phyloP scores from a whole-genome alignment of 331 rosid species.

The Rosa hybrid region DNA sequence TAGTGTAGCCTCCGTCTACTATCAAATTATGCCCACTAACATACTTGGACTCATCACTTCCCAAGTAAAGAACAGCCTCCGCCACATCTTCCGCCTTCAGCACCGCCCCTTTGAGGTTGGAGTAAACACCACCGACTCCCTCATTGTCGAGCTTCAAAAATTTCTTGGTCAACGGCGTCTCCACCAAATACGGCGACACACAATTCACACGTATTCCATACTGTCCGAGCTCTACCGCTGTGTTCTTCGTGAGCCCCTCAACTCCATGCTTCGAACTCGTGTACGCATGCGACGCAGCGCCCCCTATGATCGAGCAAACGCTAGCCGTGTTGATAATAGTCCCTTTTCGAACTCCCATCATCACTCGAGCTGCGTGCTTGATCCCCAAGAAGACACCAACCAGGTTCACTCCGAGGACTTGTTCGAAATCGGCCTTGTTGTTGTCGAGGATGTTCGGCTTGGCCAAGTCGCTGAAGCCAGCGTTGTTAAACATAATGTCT shows the following conservation, averaged over 20 bases:
- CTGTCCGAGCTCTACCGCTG: conserved; percentile 51
- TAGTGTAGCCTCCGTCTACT: conserved; percentile 30
- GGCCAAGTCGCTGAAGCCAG: background rate
- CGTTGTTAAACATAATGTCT: conserved; percentile 47
- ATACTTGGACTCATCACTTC: conserved; percentile 28
- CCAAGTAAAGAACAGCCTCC: conserved; percentile 35
- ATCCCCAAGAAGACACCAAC: conserved; percentile 47
- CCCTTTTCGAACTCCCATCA: conserved; percentile 32
- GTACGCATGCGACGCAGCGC: conserved; percentile 25
- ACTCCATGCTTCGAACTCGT: conserved; percentile 46
- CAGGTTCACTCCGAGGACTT: conserved; percentile 36
- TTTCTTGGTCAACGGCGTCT: conserved; percentile 19
- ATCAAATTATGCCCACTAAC: conserved; percentile 34
- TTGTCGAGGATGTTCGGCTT: conserved; percentile 30
- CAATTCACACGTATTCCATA: conserved; percentile 56
- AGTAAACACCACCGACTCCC: background rate
- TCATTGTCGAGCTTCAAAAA: conserved; percentile 27
- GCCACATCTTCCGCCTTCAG: conserved; percentile 26
- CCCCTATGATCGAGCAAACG: conserved; percentile 11
- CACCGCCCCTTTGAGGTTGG: background rate
- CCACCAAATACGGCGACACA: conserved; percentile 40
- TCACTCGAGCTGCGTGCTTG: conserved; percentile 49
- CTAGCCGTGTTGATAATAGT: conserved; percentile 34
- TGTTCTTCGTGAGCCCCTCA: conserved; percentile 39
- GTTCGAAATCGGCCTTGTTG: conserved; percentile 30